Conservation (phyloP, 768 basidiomycete species). For the Lentinula boryana region DNA sequence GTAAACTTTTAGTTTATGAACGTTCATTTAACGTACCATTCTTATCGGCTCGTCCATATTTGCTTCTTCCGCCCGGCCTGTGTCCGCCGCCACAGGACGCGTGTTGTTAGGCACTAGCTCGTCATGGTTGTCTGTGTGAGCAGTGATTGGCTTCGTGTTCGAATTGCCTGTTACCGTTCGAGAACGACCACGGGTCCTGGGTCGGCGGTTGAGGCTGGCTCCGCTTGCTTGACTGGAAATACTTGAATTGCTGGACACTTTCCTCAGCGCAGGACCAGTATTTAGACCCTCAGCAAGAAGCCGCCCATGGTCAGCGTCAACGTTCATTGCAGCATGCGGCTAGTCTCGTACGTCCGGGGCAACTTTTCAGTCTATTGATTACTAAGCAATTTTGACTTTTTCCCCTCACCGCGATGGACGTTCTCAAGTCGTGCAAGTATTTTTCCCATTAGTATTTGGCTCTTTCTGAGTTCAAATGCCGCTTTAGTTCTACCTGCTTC, state of each 20-base stretch:
- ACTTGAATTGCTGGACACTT: constrained; percentile 45
- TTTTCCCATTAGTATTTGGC: background rate
- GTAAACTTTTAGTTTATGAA: background rate
- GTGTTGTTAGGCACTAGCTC: background rate
- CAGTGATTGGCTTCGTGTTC: too few relatives aligned
- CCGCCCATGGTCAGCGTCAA: constrained; percentile 19
- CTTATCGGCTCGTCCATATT: background rate
- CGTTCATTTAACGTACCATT: background rate
- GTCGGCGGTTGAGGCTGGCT: constrained; percentile 45
- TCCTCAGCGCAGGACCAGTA: constrained; percentile 24
- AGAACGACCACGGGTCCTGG: constrained; percentile 50
- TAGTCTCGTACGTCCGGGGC: background rate
- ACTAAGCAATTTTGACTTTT: background rate
- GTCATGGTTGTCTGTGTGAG: background rate
- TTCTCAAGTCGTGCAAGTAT: background rate
- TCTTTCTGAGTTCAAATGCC: background rate
- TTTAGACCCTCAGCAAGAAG: background rate
- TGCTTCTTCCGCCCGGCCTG: background rate
- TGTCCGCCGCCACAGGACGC: background rate
- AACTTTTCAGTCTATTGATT: background rate
- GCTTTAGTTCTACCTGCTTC: constrained; percentile 56
- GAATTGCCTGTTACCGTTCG: constrained; percentile 26
- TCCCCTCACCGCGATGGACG: background rate
- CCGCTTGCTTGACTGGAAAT: constrained; percentile 44
- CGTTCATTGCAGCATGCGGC: constrained; percentile 19